phyloP scores from a whole-genome alignment of 345 rosid genomes.

The Lagerstroemia speciosa region DNA sequence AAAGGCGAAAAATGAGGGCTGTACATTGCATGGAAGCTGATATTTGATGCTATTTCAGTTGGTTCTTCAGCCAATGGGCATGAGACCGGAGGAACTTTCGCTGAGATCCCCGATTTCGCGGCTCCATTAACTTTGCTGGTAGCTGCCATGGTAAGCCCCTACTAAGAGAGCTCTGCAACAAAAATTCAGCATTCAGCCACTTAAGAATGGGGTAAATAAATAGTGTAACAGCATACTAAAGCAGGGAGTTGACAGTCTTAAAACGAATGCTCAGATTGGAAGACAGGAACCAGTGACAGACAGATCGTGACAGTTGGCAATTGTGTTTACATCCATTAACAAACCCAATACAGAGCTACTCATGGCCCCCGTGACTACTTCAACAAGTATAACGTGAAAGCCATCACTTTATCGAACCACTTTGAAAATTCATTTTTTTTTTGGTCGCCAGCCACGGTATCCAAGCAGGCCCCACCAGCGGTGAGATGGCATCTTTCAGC shows the following conservation, averaged over 20 bases:
- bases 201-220: not conserved
- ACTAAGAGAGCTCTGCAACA: conserved; percentile 5
- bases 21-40: conserved; percentile 64
- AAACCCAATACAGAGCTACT: not conserved
- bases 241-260: no score
- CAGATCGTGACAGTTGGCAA: not conserved
- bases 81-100: conserved; percentile 45
- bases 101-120: conserved; percentile 20
- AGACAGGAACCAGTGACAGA: not conserved
- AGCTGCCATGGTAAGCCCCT: conserved; percentile 29
- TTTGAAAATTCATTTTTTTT: no score
- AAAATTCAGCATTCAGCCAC: not conserved
- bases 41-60: conserved; percentile 61
- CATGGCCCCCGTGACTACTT: no score
- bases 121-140: conserved; percentile 17
- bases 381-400: not conserved
- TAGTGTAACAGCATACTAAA: not conserved
- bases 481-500: no score
- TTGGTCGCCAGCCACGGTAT: no score
- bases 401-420: not conserved
- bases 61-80: conserved; percentile 52
- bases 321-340: not conserved
- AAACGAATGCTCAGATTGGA: no score
- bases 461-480: no score
- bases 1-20: conserved; percentile 93